phyloP scores from a whole-genome alignment of 2,329 filamentous ascomycete species.

The Elsinoe arachidis region DNA sequence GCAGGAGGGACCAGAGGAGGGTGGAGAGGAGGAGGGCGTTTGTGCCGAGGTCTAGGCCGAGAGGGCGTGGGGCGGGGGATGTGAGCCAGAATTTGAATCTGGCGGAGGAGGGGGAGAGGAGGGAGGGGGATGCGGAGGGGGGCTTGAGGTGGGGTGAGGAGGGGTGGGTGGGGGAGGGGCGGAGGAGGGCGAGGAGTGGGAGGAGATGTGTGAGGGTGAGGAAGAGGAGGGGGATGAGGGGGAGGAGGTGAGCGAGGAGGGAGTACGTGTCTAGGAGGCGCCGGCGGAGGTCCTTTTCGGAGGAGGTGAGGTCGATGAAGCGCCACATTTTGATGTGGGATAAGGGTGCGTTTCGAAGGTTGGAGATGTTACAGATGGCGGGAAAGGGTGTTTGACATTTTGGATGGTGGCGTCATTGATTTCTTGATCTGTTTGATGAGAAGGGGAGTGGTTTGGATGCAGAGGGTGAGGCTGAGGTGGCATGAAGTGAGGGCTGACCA shows the following conservation, averaged over 20 bases:
- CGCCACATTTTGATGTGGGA: constrained; percentile 32
- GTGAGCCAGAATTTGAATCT: constrained; percentile 20
- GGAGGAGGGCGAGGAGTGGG: constrained; percentile 20
- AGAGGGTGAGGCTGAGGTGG: background rate
- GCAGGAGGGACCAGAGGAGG: constrained; percentile 43
- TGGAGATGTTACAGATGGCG: background rate
- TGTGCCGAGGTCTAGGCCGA: constrained; percentile 31
- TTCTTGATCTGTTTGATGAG: background rate
- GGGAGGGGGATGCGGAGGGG: constrained; percentile 21
- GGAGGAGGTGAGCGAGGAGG: constrained; percentile 47
- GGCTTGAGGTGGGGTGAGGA: constrained; percentile 26
- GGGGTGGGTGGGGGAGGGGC: constrained; percentile 34
- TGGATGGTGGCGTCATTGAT: background rate
- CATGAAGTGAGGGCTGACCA: background rate
- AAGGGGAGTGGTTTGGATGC: background rate
- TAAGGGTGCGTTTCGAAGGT: background rate
- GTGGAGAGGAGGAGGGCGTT: constrained; percentile 43
- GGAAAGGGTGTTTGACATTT: background rate
- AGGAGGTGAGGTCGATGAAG: constrained; percentile 43
- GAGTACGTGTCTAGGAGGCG: constrained; percentile 48
- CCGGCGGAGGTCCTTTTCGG: constrained; percentile 43
- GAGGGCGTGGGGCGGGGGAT: constrained; percentile 21
- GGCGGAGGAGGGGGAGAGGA: constrained; percentile 23
- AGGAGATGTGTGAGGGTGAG: constrained; percentile 36
- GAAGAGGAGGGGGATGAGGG: constrained; percentile 37